Evolutionary conservation across 2,329 filamentous ascomycete species (phyloP).

Genomic region (Colletotrichum tamarilloi): DNA sequence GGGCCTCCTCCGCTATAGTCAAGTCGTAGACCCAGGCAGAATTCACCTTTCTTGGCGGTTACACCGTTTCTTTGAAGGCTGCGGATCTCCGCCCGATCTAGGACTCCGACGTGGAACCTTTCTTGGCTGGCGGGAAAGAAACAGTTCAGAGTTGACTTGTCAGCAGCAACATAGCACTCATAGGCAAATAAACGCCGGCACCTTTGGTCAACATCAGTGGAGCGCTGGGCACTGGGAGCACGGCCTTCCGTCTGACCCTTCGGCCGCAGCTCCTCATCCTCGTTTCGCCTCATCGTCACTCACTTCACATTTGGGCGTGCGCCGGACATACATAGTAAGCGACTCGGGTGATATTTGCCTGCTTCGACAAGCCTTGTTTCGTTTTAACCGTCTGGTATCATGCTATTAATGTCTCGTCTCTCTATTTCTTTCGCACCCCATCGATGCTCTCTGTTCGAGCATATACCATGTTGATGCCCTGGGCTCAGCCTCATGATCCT

Average conservation of each 20-base stretch:
- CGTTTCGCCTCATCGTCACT: constrained; percentile 32
- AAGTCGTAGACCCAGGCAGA: neutral
- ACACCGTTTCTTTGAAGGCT: constrained; percentile 8
- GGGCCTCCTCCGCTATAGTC: neutral
- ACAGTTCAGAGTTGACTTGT: neutral
- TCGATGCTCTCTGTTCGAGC: constrained; percentile 12
- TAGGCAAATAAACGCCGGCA: too few species aligned
- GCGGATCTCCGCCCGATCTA: constrained; percentile 18
- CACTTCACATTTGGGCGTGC: constrained; percentile 23
- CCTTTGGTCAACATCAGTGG: neutral
- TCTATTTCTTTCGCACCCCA: constrained; percentile 3
- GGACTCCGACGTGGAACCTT: constrained; percentile 15
- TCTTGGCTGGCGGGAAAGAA: neutral
- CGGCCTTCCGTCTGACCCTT: neutral
- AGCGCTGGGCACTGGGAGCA: neutral
- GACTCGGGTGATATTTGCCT: constrained; percentile 13
- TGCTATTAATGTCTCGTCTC: constrained; percentile 32
- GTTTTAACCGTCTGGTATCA: constrained; percentile 35
- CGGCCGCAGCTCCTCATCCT: neutral
- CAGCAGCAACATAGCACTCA: neutral
- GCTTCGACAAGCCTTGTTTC: constrained; percentile 18
- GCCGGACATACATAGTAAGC: neutral
- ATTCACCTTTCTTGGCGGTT: constrained; percentile 1
- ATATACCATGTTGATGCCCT: constrained; percentile 14
- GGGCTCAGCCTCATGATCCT: neutral